Percentiles rank a stretch among this genome's conserved stretches.
phyloP scores from a whole-genome alignment of 2,329 filamentous ascomycete genomes.

The Fusarium sterilihyphosum region DNA sequence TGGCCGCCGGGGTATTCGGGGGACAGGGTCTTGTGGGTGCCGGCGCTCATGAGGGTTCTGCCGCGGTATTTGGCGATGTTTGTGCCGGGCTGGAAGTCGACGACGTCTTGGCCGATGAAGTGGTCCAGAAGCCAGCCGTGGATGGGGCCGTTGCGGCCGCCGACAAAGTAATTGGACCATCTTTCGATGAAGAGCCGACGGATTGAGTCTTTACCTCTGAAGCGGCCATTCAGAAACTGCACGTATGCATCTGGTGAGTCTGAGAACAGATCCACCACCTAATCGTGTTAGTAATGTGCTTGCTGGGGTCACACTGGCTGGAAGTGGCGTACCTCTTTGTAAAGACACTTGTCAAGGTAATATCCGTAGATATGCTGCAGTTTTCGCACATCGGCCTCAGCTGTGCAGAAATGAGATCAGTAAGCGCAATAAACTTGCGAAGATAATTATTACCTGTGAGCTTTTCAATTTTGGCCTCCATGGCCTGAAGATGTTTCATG shows the following conservation, averaged over 20 bases:
- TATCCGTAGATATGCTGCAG: background rate
- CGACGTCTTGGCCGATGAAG: background rate
- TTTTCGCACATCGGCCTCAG: background rate
- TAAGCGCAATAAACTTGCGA: accelerated
- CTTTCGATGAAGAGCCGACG: background rate
- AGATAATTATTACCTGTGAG: background rate
- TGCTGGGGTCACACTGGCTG: background rate
- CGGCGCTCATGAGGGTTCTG: background rate
- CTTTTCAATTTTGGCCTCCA: background rate
- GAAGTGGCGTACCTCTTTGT: background rate
- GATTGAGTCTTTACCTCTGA: background rate
- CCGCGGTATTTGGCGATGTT: background rate
- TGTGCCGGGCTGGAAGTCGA: background rate
- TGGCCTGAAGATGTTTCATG: background rate
- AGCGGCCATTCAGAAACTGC: background rate
- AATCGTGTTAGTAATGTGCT: background rate
- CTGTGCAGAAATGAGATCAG: too few relatives aligned
- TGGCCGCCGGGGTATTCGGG: background rate
- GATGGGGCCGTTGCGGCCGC: background rate
- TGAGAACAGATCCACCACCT: background rate
- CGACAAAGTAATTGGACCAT: background rate
- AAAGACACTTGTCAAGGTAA: background rate
- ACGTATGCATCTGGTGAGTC: background rate
- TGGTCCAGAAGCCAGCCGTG: background rate
- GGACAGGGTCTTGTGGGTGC: background rate